A percentile compares a stretch with the other conserved stretches of the same genome.
phyloP scores from a whole-genome alignment of 345 rosid genomes.

The Pistacia vera region DNA sequence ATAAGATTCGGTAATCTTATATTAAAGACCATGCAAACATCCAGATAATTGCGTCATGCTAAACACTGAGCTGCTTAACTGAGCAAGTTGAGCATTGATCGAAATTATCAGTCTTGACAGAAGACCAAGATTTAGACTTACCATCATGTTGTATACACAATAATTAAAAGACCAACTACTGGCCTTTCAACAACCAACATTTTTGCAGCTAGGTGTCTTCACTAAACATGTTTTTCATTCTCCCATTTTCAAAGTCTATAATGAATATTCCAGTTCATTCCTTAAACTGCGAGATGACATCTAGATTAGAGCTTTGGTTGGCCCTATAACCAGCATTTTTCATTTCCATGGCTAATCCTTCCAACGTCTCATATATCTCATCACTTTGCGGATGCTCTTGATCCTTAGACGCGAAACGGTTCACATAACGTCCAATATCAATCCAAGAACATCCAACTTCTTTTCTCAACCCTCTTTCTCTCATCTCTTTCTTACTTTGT shows the following conservation, averaged over 20 bases:
- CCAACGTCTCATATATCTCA: slow-evolving; percentile 58
- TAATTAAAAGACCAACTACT: no score
- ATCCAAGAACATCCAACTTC: slow-evolving; percentile 83
- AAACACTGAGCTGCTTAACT: background rate
- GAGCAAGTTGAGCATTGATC: background rate
- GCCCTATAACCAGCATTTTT: slow-evolving; percentile 33
- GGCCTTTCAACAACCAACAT: background rate
- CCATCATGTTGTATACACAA: no score
- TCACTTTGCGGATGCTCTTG: slow-evolving; percentile 52
- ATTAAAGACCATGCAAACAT: slow-evolving; percentile 2
- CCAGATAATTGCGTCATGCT: background rate
- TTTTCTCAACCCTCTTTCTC: slow-evolving; percentile 70
- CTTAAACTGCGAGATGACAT: slow-evolving; percentile 3
- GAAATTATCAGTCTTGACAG: no score
- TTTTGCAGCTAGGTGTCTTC: slow-evolving; percentile 2
- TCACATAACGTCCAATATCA: slow-evolving; percentile 53
- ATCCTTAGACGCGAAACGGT: slow-evolving; percentile 65
- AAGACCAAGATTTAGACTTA: no score
- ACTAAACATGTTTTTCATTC: background rate
- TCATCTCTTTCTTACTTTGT: slow-evolving; percentile 75
- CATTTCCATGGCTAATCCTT: slow-evolving; percentile 53
- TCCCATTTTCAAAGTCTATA: background rate
- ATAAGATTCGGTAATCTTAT: no score
- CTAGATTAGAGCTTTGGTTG: slow-evolving; percentile 10
- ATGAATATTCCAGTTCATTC: slow-evolving; percentile 5